Evolutionary conservation across 1,284 basidiomycete genomes (phyloP).

Genomic region (Leccinum subrobustum): DNA sequence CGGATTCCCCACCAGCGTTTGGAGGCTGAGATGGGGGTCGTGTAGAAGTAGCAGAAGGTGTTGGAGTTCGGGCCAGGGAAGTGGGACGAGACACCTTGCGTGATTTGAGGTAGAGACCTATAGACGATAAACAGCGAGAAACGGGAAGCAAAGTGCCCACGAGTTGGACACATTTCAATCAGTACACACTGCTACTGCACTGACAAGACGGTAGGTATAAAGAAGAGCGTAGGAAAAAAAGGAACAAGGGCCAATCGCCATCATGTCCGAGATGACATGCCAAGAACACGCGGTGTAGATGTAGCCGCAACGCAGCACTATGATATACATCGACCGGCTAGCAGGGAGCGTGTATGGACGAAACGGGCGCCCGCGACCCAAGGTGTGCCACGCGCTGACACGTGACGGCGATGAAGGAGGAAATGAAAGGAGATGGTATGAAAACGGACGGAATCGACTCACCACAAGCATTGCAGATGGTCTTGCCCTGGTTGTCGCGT

Average conservation of each 20-base stretch:
- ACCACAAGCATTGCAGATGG: slow-evolving; percentile 88
- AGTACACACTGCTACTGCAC: slow-evolving; percentile 38
- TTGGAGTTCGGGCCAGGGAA: slow-evolving; percentile 43
- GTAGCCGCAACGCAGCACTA: slow-evolving; percentile 33
- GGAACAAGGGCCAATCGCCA: slow-evolving; percentile 33
- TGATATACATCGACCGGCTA: slow-evolving; percentile 36
- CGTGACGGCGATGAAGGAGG: slow-evolving; percentile 30
- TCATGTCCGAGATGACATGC: slow-evolving; percentile 37
- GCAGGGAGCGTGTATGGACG: slow-evolving; percentile 29
- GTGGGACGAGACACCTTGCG: slow-evolving; percentile 57
- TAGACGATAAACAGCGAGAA: slow-evolving; percentile 32
- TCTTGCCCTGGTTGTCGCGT: slow-evolving; percentile 75
- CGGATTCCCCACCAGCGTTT: slow-evolving; percentile 31
- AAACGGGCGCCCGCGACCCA: slow-evolving; percentile 34
- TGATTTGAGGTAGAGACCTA: slow-evolving; percentile 71
- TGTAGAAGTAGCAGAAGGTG: slow-evolving; percentile 35
- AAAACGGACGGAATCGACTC: slow-evolving; percentile 41
- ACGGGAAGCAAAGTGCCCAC: slow-evolving; percentile 37
- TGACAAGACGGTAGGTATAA: slow-evolving; percentile 32
- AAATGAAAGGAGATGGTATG: slow-evolving; percentile 34
- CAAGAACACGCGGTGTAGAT: slow-evolving; percentile 36
- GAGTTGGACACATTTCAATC: slow-evolving; percentile 39
- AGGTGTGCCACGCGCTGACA: slow-evolving; percentile 28
- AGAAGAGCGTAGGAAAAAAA: slow-evolving; percentile 32
- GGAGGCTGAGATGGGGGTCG: slow-evolving; percentile 31